Conservation (phyloP, 2,329 filamentous ascomycete species). For the Aaosphaeria pasadenensis region DNA sequence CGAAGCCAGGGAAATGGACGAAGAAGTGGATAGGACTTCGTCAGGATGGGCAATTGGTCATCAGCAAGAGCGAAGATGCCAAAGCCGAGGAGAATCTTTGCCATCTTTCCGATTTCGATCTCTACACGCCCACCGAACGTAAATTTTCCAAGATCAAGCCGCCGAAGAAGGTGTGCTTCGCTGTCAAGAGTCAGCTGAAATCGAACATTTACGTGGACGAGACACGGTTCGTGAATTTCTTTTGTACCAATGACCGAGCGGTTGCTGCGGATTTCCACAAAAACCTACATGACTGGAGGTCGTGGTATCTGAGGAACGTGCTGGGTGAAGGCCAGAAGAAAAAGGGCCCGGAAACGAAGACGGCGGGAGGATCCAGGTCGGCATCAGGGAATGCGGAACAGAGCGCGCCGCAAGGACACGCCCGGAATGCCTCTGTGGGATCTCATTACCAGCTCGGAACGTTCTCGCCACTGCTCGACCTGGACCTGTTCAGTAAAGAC, state of each 20-base stretch:
- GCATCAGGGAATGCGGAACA: not conserved
- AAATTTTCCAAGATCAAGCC: slow-evolving; percentile 72
- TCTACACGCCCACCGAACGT: slow-evolving; percentile 72
- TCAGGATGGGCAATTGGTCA: slow-evolving; percentile 66
- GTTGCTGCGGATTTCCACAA: slow-evolving; percentile 68
- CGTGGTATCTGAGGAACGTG: slow-evolving; percentile 82
- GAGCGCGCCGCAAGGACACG: slow-evolving; percentile 14
- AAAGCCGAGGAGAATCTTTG: slow-evolving; percentile 79
- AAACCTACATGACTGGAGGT: slow-evolving; percentile 77
- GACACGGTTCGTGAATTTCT: slow-evolving; percentile 89
- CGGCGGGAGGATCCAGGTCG: slow-evolving; percentile 14
- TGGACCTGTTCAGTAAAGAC: slow-evolving; percentile 55
- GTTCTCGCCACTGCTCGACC: slow-evolving; percentile 66
- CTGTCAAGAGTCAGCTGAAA: slow-evolving; percentile 90
- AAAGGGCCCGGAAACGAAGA: slow-evolving; percentile 30
- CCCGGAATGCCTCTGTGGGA: slow-evolving; percentile 38
- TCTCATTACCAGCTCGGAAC: slow-evolving; percentile 62
- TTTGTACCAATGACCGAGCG: slow-evolving; percentile 71
- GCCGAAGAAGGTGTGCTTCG: slow-evolving; percentile 81
- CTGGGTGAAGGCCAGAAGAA: slow-evolving; percentile 55
- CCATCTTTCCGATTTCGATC: slow-evolving; percentile 88
- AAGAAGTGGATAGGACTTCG: slow-evolving; percentile 78
- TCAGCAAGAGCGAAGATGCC: slow-evolving; percentile 67
- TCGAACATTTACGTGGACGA: slow-evolving; percentile 77
- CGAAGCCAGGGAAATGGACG: slow-evolving; percentile 80